Evolutionary conservation across 495 filamentous ascomycete species (phyloP), one percentile per base, ranked within the genome.

Genomic region (Tricharina praecox): DNA sequence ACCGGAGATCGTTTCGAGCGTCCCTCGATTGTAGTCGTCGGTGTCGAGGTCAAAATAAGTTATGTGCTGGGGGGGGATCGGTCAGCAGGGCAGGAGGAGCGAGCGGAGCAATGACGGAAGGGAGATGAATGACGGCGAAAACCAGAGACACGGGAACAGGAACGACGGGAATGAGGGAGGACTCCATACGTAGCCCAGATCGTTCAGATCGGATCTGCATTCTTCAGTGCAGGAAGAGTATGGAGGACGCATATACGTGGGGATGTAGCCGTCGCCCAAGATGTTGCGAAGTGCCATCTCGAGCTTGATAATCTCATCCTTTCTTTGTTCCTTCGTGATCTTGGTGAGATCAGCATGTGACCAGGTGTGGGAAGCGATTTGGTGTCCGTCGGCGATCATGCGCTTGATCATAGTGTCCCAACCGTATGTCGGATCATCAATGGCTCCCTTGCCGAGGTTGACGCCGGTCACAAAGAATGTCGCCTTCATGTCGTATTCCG

Each of bases 281-380:
- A 92, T 78, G 43, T 82, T 82, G 36, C 78, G 76, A 16, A 90
- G 53, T 0, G 83, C 85, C 47, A 79, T 82, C 62, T 90, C 85
- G 49, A 82, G 81, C 69, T 78, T 83, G 40, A 59, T 49, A 60
- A 93, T 78, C 54, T 90, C 78, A 15, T 77, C 69, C 3, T 67
- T 66, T 50, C 79, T 75, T 48, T 79, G 59, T 23, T 56, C 56
- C 43, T 72, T 50, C 42, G 72, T 66, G 60, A 76, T 59, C 57
- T 72, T 70, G 62, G 71, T 70, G 53, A 85, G 64, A 68, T 85
- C 71, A 65, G 77, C 66, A 54, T 93, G 85, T 32, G 79, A 82
- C 83, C 82, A 93, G 1, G 81, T 90, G 53, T 93, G 85, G 53
- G 76, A 81, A 23, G 78, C 84, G 45, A 93, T 67, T 59, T 90